phyloP scores from a whole-genome alignment of 2,329 filamentous ascomycete species.

The Botrytis fragariae region DNA sequence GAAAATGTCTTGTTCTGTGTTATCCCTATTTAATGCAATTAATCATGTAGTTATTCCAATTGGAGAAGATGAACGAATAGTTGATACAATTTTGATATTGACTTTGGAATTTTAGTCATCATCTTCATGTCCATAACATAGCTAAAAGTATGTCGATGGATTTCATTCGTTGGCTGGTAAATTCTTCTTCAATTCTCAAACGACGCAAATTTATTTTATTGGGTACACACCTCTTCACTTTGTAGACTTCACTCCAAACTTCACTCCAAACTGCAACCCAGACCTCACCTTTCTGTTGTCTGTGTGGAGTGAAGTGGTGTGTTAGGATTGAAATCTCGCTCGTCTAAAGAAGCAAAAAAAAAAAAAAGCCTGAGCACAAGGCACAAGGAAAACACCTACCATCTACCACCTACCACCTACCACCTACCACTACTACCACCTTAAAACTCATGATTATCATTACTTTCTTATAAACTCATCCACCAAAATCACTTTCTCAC shows the following conservation, averaged over 20 bases:
- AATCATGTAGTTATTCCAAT: too few species aligned
- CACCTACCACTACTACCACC: neutral
- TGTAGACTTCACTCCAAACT: neutral
- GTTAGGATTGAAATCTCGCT: neutral
- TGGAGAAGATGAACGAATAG: too few species aligned
- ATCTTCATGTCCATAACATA: neutral
- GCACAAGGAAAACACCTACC: neutral
- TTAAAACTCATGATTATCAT: neutral
- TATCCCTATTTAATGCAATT: neutral
- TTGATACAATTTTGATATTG: neutral
- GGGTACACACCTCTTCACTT: neutral
- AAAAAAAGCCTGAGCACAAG: constrained; percentile 11
- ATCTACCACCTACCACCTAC: neutral
- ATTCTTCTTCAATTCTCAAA: neutral
- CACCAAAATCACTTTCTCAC: neutral
- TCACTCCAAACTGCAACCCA: neutral
- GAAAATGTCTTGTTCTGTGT: neutral
- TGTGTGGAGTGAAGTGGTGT: neutral
- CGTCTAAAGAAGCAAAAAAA: neutral
- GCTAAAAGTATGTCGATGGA: too few species aligned
- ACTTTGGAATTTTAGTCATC: neutral
- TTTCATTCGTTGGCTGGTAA: neutral
- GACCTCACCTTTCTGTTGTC: neutral
- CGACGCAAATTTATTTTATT: neutral
- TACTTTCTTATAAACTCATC: neutral